Evolutionary conservation across 805 yeast genomes (phyloP).

Genomic region (Candida andamanensis): DNA sequence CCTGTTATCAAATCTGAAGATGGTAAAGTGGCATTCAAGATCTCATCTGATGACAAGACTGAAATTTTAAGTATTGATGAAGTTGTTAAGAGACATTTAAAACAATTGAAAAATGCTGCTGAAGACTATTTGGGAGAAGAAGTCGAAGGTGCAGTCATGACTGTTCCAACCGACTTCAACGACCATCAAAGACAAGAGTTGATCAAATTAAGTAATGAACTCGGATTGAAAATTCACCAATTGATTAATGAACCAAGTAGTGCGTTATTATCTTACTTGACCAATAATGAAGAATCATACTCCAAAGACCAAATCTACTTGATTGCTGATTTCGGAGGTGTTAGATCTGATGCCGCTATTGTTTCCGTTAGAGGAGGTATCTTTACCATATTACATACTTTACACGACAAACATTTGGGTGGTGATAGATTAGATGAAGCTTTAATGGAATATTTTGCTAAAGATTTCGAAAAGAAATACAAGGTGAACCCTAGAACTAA

Average conservation of each 20-base stretch:
- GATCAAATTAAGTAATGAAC: conserved; percentile 54
- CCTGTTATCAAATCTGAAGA: conserved; percentile 47
- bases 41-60: conserved; percentile 43
- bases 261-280: conserved; percentile 78
- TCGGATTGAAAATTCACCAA: conserved; percentile 80
- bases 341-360: conserved; percentile 91
- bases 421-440: conserved; percentile 83
- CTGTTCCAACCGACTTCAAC: conserved; percentile 86
- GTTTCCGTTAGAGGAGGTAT: conserved; percentile 92
- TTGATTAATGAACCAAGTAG: conserved; percentile 89
- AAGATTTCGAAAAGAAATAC: conserved; percentile 89
- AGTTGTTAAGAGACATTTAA: conserved; percentile 77
- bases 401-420: conserved; percentile 77
- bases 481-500: conserved; percentile 74
- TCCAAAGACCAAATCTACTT: conserved; percentile 70
- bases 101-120: conserved; percentile 80
- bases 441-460: conserved; percentile 77
- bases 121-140: conserved; percentile 83
- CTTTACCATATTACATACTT: conserved; percentile 80
- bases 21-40: conserved; percentile 67
- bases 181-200: conserved; percentile 67
- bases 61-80: conserved; percentile 68
- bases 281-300: conserved; percentile 43
- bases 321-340: conserved; percentile 95
- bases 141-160: conserved; percentile 77